Evolutionary conservation across 257 asterid genomes (phyloP).

Genomic region (Capsicum baccatum): DNA sequence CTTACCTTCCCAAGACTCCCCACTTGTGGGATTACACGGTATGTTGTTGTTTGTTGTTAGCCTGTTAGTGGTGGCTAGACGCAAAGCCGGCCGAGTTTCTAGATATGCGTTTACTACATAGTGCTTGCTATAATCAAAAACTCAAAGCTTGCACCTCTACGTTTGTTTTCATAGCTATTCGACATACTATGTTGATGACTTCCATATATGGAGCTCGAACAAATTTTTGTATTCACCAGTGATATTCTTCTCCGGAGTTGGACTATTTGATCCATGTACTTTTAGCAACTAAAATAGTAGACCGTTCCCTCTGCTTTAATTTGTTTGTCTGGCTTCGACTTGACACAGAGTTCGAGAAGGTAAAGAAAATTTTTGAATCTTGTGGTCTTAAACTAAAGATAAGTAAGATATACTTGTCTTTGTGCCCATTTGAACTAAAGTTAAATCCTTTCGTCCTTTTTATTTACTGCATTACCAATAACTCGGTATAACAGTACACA

Average conservation of each 20-base stretch:
- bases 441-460: background rate
- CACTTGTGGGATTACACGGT: too few species aligned
- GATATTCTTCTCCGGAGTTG: background rate
- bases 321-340: too few species aligned
- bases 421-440: conserved; percentile 13
- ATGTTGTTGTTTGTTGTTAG: background rate
- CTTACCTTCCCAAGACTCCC: too few species aligned
- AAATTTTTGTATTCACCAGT: background rate
- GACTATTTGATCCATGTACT: background rate
- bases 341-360: too few species aligned
- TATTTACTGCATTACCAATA: conserved; percentile 4
- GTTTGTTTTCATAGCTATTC: background rate
- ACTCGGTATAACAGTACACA: background rate
- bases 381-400: too few species aligned
- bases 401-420: background rate
- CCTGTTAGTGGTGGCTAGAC: background rate
- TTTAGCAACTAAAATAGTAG: background rate
- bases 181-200: background rate
- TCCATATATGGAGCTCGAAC: background rate
- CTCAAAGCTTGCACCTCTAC: background rate
- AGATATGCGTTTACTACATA: background rate
- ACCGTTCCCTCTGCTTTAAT: too few species aligned
- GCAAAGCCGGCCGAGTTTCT: background rate
- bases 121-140: background rate
- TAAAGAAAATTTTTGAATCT: too few species aligned